Evolutionary conservation across 768 basidiomycete genomes (phyloP), one percentile per base, ranked within the genome.

Genomic region (Tricholoma hemisulphureum): DNA sequence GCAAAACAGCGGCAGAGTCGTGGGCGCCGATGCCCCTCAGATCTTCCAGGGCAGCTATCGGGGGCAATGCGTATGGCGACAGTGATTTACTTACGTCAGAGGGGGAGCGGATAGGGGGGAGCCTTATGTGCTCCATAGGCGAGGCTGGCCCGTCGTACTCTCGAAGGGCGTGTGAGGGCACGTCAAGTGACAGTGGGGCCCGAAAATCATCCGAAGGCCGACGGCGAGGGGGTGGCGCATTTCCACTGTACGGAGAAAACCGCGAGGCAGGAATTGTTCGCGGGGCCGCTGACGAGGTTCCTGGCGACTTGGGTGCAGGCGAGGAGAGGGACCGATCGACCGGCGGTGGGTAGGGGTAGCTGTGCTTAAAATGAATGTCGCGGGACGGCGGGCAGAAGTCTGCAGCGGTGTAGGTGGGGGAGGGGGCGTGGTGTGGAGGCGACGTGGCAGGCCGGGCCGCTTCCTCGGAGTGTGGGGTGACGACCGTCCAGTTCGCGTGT

Each of bases 41-140:
- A 58, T 84, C 83, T 67, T 89, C 88, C 63, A 91, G 71, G 0
- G 86, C 83, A 6, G 87, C 84, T 56, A 89, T 88, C 1, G 87
- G 86, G 1, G 87, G 88, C 3, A 89, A 67, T 1, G 85, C 82
- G 59, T 85, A 86, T 2, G 75, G 71, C 1, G 78, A 69, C 14
- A 71, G 70, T 24, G 64, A 71, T 14, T 70, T 61, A 39, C 65
- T 65, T 56, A 61, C 61, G 26, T 63, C 63, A 23, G 65, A 57
- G 11, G 72, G 68, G 2, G 70, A 64, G 48, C 75, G 72, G 37
- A 81, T 74, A 16, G 80, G 81, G 7, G 81, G 73, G 3, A 80
- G 68, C 5, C 69, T 75, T 24, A 80, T 74, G 10, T 66, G 65
- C 29, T 79, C 73, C 58, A 62, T 51, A 2, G 62, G 52, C 6